A percentile compares a stretch with the other conserved stretches of the same genome.
These are phyloP conservation scores for Endoconidiophora laricicola DNA, from an alignment of 2,329 filamentous ascomycete genomes.

Conservation along the genomic window DNA sequence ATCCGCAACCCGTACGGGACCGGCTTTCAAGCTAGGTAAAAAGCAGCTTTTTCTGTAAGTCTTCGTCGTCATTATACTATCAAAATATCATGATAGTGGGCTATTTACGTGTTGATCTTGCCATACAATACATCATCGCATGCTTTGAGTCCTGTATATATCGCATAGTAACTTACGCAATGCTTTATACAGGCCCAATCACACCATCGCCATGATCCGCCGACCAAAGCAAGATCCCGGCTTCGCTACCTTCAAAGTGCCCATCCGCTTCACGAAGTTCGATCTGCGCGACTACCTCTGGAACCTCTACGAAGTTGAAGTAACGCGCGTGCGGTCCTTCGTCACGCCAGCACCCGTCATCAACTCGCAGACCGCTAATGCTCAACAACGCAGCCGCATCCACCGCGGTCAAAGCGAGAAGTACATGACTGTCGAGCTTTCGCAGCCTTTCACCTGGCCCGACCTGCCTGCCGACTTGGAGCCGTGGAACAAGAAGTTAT, in stretches of 20 bases:
- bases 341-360: conserved; percentile 24
- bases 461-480: conserved; percentile 43
- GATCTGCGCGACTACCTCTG: conserved; percentile 90
- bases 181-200: conserved; percentile 47
- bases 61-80: too few relatives aligned
- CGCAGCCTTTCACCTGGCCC: conserved; percentile 78
- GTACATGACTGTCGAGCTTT: conserved; percentile 89
- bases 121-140: not conserved
- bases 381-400: conserved; percentile 29
- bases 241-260: conserved; percentile 80
- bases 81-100: not conserved
- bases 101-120: not conserved
- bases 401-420: conserved; percentile 58
- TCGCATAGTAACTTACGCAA: too few relatives aligned
- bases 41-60: conserved; percentile 31
- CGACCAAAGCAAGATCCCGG: conserved; percentile 56
- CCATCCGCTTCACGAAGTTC: conserved; percentile 86
- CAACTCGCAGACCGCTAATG: conserved; percentile 19
- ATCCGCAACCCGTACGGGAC: conserved; percentile 24
- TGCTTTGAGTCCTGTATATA: too few relatives aligned
- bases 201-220: conserved; percentile 62
- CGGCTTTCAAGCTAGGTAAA: conserved; percentile 31
- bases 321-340: conserved; percentile 58
- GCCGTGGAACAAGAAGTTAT: conserved; percentile 48
- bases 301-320: conserved; percentile 65